These are phyloP conservation scores for Trichosporon inkin DNA, from an alignment of 1,284 basidiomycete genomes.

Conservation along the genomic window DNA sequence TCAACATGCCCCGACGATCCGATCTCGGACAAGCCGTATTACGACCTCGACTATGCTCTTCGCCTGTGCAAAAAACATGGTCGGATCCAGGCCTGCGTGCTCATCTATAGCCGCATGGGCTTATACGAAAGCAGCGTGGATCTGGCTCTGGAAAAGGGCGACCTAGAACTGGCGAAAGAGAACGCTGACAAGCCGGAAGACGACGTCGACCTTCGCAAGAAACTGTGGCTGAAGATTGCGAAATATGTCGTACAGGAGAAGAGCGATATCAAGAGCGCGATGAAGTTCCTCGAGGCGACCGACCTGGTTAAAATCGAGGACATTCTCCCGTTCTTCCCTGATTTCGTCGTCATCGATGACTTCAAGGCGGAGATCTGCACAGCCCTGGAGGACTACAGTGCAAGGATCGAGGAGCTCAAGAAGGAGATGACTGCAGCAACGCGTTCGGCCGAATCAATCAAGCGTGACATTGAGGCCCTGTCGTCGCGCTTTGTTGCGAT, in stretches of 20 bases:
- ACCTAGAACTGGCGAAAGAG: slow-evolving; percentile 84
- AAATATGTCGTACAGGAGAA: slow-evolving; percentile 95
- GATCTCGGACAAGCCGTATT: slow-evolving; percentile 79
- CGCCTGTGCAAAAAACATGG: slow-evolving; percentile 80
- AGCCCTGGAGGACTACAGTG: slow-evolving; percentile 89
- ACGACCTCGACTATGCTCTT: slow-evolving; percentile 94
- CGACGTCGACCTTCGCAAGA: slow-evolving; percentile 79
- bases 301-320: slow-evolving; percentile 96
- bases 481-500: slow-evolving; percentile 91
- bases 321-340: slow-evolving; percentile 98
- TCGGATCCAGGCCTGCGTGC: slow-evolving; percentile 84
- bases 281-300: slow-evolving; percentile 91
- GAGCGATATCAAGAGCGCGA: slow-evolving; percentile 95
- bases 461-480: slow-evolving; percentile 79
- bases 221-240: slow-evolving; percentile 96
- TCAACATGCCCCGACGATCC: slow-evolving; percentile 77
- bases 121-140: slow-evolving; percentile 95
- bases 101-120: slow-evolving; percentile 97
- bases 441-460: slow-evolving; percentile 84
- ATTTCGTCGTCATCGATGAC: slow-evolving; percentile 98
- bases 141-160: slow-evolving; percentile 86
- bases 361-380: slow-evolving; percentile 99
- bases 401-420: slow-evolving; percentile 85
- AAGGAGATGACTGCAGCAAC: slow-evolving; percentile 96
- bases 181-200: slow-evolving; percentile 92